A percentile compares a stretch with the other conserved stretches of the same genome.
phyloP scores from a whole-genome alignment of 2,329 filamentous ascomycete genomes.

The Ophiognomonia clavigignenti-juglandacearum region DNA sequence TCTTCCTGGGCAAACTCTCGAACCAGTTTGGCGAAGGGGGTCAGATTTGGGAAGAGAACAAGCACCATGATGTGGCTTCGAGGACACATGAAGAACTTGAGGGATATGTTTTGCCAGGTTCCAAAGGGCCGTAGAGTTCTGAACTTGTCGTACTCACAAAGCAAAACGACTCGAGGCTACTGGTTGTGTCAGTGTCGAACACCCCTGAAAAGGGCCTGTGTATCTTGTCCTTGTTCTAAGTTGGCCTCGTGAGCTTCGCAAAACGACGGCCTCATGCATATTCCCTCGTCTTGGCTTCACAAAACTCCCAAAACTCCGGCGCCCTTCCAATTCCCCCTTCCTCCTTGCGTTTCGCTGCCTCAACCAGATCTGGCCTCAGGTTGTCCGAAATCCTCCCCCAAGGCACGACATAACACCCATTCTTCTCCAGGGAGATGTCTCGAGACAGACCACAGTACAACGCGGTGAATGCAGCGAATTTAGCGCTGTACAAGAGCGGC shows the following conservation, averaged over 20 bases:
- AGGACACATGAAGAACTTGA: background rate
- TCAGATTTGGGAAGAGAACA: background rate
- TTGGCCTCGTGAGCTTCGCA: background rate
- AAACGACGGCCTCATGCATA: too few species aligned
- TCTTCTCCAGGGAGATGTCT: conserved; percentile 4
- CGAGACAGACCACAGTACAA: conserved; percentile 16
- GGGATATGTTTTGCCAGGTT: background rate
- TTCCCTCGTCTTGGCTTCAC: background rate
- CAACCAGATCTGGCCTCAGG: conserved; percentile 5
- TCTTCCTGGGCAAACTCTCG: background rate
- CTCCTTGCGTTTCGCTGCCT: conserved; percentile 3
- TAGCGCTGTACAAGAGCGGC: conserved; percentile 16
- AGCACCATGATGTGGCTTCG: background rate
- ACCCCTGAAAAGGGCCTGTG: background rate
- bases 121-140: background rate
- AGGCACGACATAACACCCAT: background rate
- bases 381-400: background rate
- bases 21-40: background rate
- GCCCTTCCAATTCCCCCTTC: conserved; percentile 14
- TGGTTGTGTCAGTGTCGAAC: background rate
- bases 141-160: background rate
- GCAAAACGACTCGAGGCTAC: background rate
- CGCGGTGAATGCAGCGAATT: conserved; percentile 14
- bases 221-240: background rate
- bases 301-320: conserved; percentile 15